phyloP scores from a whole-genome alignment of 352 stramenopile species.

The Phytophthora fragariae region DNA sequence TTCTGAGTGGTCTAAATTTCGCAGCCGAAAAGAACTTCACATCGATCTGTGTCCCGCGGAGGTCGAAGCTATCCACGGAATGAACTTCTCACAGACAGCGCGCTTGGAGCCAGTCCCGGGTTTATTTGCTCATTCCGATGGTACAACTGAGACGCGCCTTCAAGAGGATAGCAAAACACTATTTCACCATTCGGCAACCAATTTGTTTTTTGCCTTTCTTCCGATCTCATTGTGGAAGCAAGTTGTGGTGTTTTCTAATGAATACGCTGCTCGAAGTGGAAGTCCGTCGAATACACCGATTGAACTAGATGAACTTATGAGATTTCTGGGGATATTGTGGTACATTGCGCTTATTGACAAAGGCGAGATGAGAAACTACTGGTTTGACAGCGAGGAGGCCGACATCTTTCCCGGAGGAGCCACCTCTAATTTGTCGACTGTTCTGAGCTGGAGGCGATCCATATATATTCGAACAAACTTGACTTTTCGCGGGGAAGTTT shows the following conservation, averaged over 20 bases:
- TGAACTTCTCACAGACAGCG: not conserved
- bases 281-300: not conserved
- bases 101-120: not conserved
- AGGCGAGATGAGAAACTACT: constrained; percentile 40
- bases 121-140: constrained; percentile 1
- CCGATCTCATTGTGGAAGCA: constrained; percentile 9
- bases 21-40: not conserved
- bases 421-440: not conserved
- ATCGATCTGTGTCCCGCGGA: not conserved
- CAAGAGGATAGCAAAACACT: not conserved
- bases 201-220: constrained; percentile 12
- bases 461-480: no score
- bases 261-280: not conserved
- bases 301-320: constrained; percentile 30
- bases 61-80: not conserved
- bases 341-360: constrained; percentile 28
- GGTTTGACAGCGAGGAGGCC: constrained; percentile 27
- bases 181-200: not conserved
- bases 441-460: no score
- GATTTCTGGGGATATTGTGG: constrained; percentile 18
- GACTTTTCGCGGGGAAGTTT: no score
- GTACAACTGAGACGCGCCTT: not conserved
- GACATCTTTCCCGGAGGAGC: constrained; percentile 10
- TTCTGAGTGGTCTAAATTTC: not conserved
- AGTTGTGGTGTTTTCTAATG: constrained; percentile 6